Evolutionary conservation across 208 protist genomes (phyloP).

Genomic region (Trichomonas vaginalis): DNA sequence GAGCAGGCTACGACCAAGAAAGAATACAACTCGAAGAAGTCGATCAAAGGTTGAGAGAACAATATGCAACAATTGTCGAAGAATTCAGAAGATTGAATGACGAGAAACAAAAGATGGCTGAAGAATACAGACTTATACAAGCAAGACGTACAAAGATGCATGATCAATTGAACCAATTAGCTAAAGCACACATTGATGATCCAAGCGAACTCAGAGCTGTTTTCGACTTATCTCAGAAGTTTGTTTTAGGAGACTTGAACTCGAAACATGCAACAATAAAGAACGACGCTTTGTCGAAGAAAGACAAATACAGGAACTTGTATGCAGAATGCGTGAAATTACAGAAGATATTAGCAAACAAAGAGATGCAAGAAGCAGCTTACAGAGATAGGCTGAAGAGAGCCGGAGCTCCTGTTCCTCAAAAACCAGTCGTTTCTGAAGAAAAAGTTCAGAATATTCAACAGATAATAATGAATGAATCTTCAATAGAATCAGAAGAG

Average conservation of each 20-base stretch:
- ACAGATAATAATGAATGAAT: not conserved
- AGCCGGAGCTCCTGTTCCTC: not conserved
- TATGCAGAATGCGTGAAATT: not conserved
- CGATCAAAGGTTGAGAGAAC: not conserved
- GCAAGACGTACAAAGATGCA: not conserved
- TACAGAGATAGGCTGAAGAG: not conserved
- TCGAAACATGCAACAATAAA: not conserved
- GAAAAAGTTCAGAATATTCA: not conserved
- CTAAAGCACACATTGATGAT: not conserved
- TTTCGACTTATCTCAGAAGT: not conserved
- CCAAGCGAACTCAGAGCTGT: not conserved
- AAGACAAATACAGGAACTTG: not conserved
- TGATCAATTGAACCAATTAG: not conserved
- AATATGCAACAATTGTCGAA: constrained; percentile 3
- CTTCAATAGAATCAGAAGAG: not conserved
- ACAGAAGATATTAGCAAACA: not conserved
- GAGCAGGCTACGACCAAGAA: not conserved
- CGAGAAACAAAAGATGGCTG: not conserved
- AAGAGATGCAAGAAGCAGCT: not conserved
- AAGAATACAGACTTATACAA: not conserved
- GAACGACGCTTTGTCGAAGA: not conserved
- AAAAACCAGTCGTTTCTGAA: not conserved
- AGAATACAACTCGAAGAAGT: not conserved
- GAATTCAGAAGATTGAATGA: not conserved
- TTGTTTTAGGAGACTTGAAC: not conserved